These are phyloP conservation scores for Falciphora oryzae DNA, from an alignment of 2,329 filamentous ascomycete species.

Conservation along the genomic window DNA sequence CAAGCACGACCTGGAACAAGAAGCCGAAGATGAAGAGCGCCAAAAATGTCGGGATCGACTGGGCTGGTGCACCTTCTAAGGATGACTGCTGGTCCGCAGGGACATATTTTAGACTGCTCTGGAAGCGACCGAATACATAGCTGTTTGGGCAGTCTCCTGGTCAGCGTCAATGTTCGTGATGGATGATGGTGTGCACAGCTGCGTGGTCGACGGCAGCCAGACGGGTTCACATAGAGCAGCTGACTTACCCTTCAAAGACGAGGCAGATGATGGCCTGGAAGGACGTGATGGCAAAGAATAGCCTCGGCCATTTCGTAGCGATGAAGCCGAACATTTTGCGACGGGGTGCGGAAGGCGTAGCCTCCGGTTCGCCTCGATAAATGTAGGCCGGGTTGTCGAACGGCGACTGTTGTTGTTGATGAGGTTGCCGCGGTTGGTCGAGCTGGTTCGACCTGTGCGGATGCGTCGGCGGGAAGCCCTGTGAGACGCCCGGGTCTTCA, in stretches of 20 bases:
- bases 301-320: constrained; percentile 80
- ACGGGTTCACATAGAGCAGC: background rate
- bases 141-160: constrained; percentile 36
- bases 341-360: constrained; percentile 22
- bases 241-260: constrained; percentile 75
- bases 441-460: constrained; percentile 9
- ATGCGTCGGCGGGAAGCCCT: constrained; percentile 10
- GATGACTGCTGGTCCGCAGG: constrained; percentile 33
- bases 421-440: constrained; percentile 15
- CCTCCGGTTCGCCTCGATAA: constrained; percentile 24
- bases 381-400: constrained; percentile 27
- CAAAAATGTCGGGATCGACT: constrained; percentile 88
- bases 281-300: constrained; percentile 69
- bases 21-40: constrained; percentile 97
- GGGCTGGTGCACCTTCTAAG: constrained; percentile 50
- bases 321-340: constrained; percentile 64
- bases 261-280: constrained; percentile 76
- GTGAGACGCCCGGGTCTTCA: constrained; percentile 27
- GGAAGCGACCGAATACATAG: constrained; percentile 87
- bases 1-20: constrained; percentile 81
- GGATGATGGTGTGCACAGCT: background rate
- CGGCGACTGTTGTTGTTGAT: constrained; percentile 17
- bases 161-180: background rate
- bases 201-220: background rate
- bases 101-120: constrained; percentile 48